These are phyloP conservation scores for Emmonsiellopsis sp. DNA, from an alignment of 2,329 filamentous ascomycete species.

Conservation along the genomic window DNA sequence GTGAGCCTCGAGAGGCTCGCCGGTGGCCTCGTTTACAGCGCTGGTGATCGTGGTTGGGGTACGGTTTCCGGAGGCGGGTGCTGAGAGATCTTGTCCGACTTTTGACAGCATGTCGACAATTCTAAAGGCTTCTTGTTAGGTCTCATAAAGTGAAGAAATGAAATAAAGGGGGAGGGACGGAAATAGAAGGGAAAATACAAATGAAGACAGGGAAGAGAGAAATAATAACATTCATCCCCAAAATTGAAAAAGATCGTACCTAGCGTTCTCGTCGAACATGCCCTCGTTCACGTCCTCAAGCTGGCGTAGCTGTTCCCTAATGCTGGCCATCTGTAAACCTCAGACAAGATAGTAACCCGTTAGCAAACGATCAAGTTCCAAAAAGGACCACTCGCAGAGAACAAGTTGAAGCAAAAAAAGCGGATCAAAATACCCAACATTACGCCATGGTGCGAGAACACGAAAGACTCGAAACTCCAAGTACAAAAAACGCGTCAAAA, in stretches of 20 bases:
- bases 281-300: slow-evolving; percentile 37
- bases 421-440: slow-evolving; percentile 7
- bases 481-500: slow-evolving; percentile 9
- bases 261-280: slow-evolving; percentile 35
- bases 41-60: neutral
- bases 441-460: slow-evolving; percentile 5
- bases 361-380: slow-evolving; percentile 19
- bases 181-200: neutral
- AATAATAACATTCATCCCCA: neutral
- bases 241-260: slow-evolving; percentile 17
- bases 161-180: neutral
- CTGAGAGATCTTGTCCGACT: slow-evolving; percentile 9
- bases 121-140: slow-evolving; percentile 13
- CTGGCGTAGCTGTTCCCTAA: slow-evolving; percentile 38
- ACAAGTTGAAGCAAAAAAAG: slow-evolving; percentile 15
- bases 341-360: slow-evolving; percentile 17
- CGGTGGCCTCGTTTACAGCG: neutral
- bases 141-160: neutral
- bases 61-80: slow-evolving; percentile 2
- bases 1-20: neutral
- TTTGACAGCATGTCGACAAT: slow-evolving; percentile 31
- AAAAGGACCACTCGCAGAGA: slow-evolving; percentile 4
- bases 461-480: slow-evolving; percentile 16
- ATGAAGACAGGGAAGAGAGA: neutral
- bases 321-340: slow-evolving; percentile 37